These are phyloP conservation scores for Protea cynaroides DNA, from an alignment of 164 flowering plant genomes.

Conservation along the genomic window DNA sequence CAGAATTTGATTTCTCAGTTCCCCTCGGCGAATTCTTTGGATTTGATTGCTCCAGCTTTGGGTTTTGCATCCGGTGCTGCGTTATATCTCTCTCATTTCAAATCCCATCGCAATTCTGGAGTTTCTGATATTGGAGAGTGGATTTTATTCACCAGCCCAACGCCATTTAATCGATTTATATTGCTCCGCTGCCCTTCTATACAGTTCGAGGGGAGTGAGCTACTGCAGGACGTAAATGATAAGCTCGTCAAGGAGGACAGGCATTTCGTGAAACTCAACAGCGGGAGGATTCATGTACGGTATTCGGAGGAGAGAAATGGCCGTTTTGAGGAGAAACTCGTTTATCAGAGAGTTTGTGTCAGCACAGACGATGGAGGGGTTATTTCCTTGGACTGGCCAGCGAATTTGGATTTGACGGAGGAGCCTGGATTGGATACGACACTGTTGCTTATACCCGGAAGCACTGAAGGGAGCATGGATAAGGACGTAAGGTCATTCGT, in stretches of 20 bases:
- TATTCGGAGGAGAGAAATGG: neutral
- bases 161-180: conserved; percentile 89
- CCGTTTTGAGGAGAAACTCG: conserved; percentile 22
- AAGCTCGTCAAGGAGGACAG: conserved; percentile 58
- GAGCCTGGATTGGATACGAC: conserved; percentile 85
- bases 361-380: conserved; percentile 80
- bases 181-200: conserved; percentile 79
- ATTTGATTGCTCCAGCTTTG: conserved; percentile 45
- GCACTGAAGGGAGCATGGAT: conserved; percentile 69
- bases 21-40: conserved; percentile 31
- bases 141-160: conserved; percentile 71
- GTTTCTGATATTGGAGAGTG: conserved; percentile 48
- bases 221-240: conserved; percentile 47
- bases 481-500: conserved; percentile 45
- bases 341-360: conserved; percentile 73
- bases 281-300: conserved; percentile 39
- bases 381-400: conserved; percentile 84
- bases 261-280: conserved; percentile 55
- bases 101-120: neutral
- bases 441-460: conserved; percentile 74
- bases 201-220: conserved; percentile 39
- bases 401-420: conserved; percentile 62
- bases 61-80: conserved; percentile 53
- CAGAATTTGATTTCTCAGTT: conserved; percentile 28
- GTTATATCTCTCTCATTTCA: conserved; percentile 21